phyloP scores from a whole-genome alignment of 441 rosid species.

The Euphorbia celastroides region DNA sequence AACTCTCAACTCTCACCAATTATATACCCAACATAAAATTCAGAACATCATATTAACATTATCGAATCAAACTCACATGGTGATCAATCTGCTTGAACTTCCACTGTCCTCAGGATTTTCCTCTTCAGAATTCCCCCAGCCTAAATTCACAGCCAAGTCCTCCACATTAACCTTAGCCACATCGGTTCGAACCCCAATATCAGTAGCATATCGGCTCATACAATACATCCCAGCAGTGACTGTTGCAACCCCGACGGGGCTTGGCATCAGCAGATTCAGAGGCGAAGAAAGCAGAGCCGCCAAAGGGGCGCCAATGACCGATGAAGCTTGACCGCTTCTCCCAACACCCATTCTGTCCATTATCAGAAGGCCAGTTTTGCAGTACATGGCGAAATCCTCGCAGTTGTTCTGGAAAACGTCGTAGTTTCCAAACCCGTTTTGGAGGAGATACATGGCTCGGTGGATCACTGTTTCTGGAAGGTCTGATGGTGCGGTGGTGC shows the following conservation, averaged over 20 bases:
- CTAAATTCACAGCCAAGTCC: conserved; percentile 67
- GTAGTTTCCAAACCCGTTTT: conserved; percentile 95
- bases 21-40: conserved; percentile 1
- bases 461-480: conserved; percentile 54
- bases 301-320: conserved; percentile 75
- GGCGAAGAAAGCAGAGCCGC: conserved; percentile 95
- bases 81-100: conserved; percentile 30
- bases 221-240: conserved; percentile 95
- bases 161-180: conserved; percentile 89
- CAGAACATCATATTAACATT: conserved; percentile 1
- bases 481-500: conserved; percentile 80
- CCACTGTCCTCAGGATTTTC: conserved; percentile 27
- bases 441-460: conserved; percentile 95
- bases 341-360: conserved; percentile 72
- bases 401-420: conserved; percentile 87
- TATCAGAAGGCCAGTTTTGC: conserved; percentile 84
- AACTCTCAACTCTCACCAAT: conserved; percentile 21
- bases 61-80: conserved; percentile 28
- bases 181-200: conserved; percentile 80
- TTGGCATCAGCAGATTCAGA: conserved; percentile 74
- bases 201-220: conserved; percentile 90
- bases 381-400: conserved; percentile 88
- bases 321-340: conserved; percentile 93
- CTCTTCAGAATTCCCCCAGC: conserved; percentile 35
- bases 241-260: conserved; percentile 86